Evolutionary conservation across 306 rosid genomes (phyloP), one percentile per base, ranked within the genome.

Genomic region (Vicia villosa): DNA sequence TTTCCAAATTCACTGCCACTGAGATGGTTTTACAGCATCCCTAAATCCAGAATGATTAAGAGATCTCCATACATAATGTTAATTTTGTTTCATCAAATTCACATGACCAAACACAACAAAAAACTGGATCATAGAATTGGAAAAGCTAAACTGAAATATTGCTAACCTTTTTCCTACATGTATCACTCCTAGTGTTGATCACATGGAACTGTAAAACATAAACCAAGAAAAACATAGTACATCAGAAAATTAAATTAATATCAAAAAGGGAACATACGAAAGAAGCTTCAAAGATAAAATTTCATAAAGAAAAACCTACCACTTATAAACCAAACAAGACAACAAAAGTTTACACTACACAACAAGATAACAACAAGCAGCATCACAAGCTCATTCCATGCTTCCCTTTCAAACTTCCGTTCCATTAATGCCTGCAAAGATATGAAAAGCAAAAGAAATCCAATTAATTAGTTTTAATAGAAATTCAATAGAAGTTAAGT

Each of bases 151-250:
- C 56, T 10, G 30, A n/a, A 10, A 21, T 7, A 40, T 8, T 74
- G 6, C 79, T 74, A 5, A 91, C 97, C 96, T 81, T 91, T 80
- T 89, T 91, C 77, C 46, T 80, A 49, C 43, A 40, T 47, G 88
- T 89, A 1, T 76, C 83, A 28, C 86, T 83, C 50, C 83, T 73
- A 47, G 80, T 89, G 68, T 76, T 82, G 83, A 91, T 63, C 74
- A 86, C 89, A 62, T 91, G 88, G n/a, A 77, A 38, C 97, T 91
- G 89, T 52, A 21, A 68, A 77, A 61, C 68, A 63, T 8, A 46
- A 68, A 49, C 17, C 72, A n/a, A n/a, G n/a, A n/a, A n/a, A n/a
- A n/a, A n/a, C n/a, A n/a, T n/a, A n/a, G n/a, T n/a, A n/a, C n/a
- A n/a, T n/a, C n/a, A n/a, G n/a, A n/a, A 67, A 52, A 49, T 28